Base-by-base conservation (phyloP, 306 rosid species). In the Cicer arietinum region DNA sequence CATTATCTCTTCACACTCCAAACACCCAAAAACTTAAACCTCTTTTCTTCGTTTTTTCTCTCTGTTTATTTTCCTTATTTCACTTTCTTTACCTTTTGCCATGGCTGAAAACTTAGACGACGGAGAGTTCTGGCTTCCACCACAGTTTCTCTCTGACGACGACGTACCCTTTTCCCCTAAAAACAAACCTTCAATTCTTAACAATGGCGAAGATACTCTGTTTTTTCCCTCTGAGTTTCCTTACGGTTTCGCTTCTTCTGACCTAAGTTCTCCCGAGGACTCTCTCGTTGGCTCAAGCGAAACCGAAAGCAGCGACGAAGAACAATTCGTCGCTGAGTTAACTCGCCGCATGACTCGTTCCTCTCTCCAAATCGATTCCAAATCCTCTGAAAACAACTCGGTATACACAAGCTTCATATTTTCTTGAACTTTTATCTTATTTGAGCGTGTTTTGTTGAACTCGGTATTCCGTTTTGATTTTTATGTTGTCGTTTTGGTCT, bases 231-330 rank as follows among this genome's bases (percentile, higher is more conserved):
- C 65, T 2, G 88, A 83, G 82, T 77, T 79, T 9, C 75, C 83
- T 0, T 63, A 74, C 14, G 83, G 85, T 4, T 45, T 65, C 3
- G 14, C 41, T 13, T 59, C 51, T 8, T 20, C 89, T 3, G 84
- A 86, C 64, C 79, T 84, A 52, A 65, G 85, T 41, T 93, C 96
- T 2, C 91, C 94, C 4, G 85, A 76, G 1, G 82, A 83, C 4
- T 91, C 96, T 4, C 90, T 88, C 18, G 80, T 50, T 0, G 77
- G 85, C 56, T 90, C 91, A 7, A 88, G 92, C 59, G 97, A 91
- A 66, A 87, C 97, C 0, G 96, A 91, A 85, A 91, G 95, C 42
- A 94, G 87, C 12, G 96, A 81, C 62, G 97, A 91, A 1, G 98
- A 84, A 6, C 89, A 80, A 46, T 88, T 75, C 69, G 75, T 88